Base-by-base conservation (phyloP, 805 yeast species). In the Metschnikowia koreensis region DNA sequence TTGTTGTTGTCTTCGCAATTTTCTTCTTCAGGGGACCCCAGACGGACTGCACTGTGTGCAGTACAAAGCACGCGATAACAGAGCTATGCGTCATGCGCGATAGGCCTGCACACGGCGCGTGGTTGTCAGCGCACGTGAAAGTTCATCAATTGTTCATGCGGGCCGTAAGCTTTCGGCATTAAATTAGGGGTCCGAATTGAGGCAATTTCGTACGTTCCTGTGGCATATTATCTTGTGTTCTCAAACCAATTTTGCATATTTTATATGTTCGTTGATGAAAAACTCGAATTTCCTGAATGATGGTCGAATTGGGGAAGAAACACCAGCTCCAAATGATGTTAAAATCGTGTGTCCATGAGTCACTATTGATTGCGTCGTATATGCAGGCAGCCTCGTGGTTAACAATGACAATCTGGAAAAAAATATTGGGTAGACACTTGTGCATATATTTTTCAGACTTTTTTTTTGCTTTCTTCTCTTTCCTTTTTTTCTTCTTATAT, bases 71-170 rank as follows among this genome's bases (percentile, higher is more conserved):
- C 17, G 46, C 48, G 48, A 46, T 46, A 46, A 38, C 44, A n/a
- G 44, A 12, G 22, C 22, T 22, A 22, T 22, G 44, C 46, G 50
- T 47, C 42, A 36, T 36, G 13, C 12, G 7, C 12, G 51, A 43
- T 38, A 37, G 15, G 36, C 40, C 52, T 53, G 56, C 56, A 53
- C 41, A 33, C 16, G 11, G 41, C 1, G 28, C 15, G 40, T 37
- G 41, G 47, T 29, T 46, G 52, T 51, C 41, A 50, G 48, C 22
- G 52, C 56, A 53, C 56, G 56, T 53, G 56, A 50, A 36, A n/a
- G 41, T 34, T 44, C 47, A 38, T 44, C 51, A 53, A 44, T 47
- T 36, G 48, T 36, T 22, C 47, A 40, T 46, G 49, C 48, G 39
- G 48, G 37, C 36, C 36, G 29, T 15, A n/a, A 26, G 31, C 22